A percentile compares a stretch with the other conserved stretches of the same genome.
Evolutionary conservation across 495 filamentous ascomycete species (phyloP).

Genomic region (Penicillium coprophilum): DNA sequence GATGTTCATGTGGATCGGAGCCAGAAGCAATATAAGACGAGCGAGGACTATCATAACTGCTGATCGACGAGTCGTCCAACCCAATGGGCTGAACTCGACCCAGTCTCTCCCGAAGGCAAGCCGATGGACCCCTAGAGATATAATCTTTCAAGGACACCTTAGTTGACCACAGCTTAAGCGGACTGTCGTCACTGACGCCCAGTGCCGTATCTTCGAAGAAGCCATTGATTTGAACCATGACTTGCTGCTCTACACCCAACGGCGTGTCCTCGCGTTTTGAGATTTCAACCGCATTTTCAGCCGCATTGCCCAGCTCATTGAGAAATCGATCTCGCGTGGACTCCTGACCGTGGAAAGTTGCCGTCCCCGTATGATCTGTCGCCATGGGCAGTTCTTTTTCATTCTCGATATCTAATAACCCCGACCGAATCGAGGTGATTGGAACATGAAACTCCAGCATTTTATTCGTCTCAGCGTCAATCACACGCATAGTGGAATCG

Average conservation of each 20-base stretch:
- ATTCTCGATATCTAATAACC: constrained; percentile 52
- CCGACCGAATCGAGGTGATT: constrained; percentile 62
- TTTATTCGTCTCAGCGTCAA: constrained; percentile 32
- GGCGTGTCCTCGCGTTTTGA: constrained; percentile 39
- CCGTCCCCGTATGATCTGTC: constrained; percentile 57
- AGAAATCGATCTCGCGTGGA: constrained; percentile 52
- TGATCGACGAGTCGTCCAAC: constrained; percentile 36
- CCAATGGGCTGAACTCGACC: constrained; percentile 26
- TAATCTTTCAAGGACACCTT: constrained; percentile 52
- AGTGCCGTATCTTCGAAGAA: constrained; percentile 57
- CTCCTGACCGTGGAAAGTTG: constrained; percentile 56
- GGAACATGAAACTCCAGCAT: constrained; percentile 50
- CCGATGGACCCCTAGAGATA: constrained; percentile 27
- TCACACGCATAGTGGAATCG: constrained; percentile 56
- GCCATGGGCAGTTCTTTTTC: constrained; percentile 58
- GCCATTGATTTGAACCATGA: constrained; percentile 59
- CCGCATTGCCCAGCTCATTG: constrained; percentile 45
- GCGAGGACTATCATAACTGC: constrained; percentile 35
- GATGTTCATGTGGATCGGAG: constrained; percentile 9
- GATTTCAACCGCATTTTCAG: constrained; percentile 44
- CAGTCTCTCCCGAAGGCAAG: constrained; percentile 34
- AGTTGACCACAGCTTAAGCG: constrained; percentile 55
- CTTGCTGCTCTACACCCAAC: constrained; percentile 48
- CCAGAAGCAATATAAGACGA: constrained; percentile 21
- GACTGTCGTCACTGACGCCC: constrained; percentile 41